Conservation (phyloP, 2,329 filamentous ascomycete genomes). For the Aspergillus pseudoglaucus region DNA sequence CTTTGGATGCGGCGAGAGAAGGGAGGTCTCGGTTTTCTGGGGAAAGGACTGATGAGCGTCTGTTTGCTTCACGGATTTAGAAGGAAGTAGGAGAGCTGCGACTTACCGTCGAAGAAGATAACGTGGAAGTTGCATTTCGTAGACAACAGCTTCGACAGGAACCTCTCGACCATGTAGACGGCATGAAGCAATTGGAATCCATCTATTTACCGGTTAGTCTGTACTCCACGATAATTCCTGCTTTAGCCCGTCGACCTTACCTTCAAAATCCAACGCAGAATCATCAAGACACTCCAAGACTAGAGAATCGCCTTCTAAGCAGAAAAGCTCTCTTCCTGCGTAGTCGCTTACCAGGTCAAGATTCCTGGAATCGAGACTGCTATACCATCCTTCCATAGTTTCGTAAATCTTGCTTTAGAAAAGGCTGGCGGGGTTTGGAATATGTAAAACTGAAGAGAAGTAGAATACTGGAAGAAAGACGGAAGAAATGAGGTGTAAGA, state of each 20-base stretch:
- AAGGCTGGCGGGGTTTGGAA: background rate
- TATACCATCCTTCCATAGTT: conserved; percentile 4
- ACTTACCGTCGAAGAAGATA: conserved; percentile 8
- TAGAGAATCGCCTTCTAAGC: conserved; percentile 10
- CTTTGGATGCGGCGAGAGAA: conserved; percentile 15
- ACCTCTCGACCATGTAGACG: conserved; percentile 5
- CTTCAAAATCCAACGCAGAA: conserved; percentile 4
- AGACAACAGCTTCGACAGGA: conserved; percentile 3
- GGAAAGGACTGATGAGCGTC: background rate
- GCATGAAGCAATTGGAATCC: conserved; percentile 9
- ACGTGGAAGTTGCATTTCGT: conserved; percentile 7
- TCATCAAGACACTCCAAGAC: conserved; percentile 8
- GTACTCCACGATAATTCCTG: background rate
- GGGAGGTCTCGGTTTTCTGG: conserved; percentile 6
- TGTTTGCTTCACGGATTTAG: no score
- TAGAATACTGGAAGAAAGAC: background rate
- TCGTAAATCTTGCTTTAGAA: background rate
- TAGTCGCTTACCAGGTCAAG: conserved; percentile 10
- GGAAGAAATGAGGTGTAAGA: background rate
- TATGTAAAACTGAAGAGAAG: no score
- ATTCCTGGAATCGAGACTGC: conserved; percentile 2
- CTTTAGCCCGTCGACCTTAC: background rate
- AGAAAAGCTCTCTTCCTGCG: conserved; percentile 7
- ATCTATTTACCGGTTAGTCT: background rate
- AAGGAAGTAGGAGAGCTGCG: background rate